Evolutionary conservation across 2,329 filamentous ascomycete genomes (phyloP), one percentile per base, ranked within the genome.

Genomic region (Monosporascus ibericus): DNA sequence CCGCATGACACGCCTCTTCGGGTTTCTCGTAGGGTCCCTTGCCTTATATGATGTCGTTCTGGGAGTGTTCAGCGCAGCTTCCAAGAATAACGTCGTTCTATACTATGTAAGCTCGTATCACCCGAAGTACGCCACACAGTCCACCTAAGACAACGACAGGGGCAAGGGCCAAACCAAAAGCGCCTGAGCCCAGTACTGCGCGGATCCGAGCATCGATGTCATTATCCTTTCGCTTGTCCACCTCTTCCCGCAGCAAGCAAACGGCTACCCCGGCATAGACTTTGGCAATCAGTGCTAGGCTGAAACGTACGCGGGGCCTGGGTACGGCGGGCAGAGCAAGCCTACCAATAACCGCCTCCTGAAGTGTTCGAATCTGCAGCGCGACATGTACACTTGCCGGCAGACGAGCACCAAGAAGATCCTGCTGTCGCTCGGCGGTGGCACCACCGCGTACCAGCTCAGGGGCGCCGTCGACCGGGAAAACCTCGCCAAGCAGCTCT

Each of bases 201-300:
- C 70, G 27, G 63, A 71, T 44, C 57, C 69, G 1, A 63, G 60
- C 24, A 66, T 75, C 48, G 73, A 75, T 51, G 65, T 75, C 15
- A 74, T 76, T 54, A 64, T 73, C 15, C 62, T 75, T 5, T 72
- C 68, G 3, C 75, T 75, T 55, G 68, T 75, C 20, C 60, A 71
- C 50, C 58, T 69, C 5, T 75, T 75, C 56, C 70, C 72, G 11
- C 62, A 65, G 5, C 68, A 74, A 53, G 70, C 66, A n/a, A 70
- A 75, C 50, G 72, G 72, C 20, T 65, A 67, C 37, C 70, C 71
- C 1, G 70, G 66, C 1, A 64, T 69, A 39, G 71, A 75, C 57
- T 73, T 72, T 52, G 73, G 71, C 5, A 74, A 74, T 51, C 65
- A 70, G 48, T 75, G 73, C 56, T 68, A 65, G 40, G 58, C 58